Evolutionary conservation across 495 filamentous ascomycete genomes (phyloP), one percentile per base, ranked within the genome.

Genomic region (Penicillium crystallinum): DNA sequence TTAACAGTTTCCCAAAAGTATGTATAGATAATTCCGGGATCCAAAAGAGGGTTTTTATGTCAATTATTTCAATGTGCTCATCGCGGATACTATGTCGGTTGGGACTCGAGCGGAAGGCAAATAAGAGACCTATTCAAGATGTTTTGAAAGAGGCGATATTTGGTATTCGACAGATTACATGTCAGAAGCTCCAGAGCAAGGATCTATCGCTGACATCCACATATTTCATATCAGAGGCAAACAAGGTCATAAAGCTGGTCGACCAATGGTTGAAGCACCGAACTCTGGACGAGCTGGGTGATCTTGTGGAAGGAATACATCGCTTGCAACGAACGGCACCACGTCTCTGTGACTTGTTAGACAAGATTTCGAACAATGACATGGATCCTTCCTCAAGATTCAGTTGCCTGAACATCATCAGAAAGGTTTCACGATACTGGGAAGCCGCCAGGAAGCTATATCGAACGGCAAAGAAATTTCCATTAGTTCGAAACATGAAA

Each of bases 351-450:
- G 8, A 48, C 2, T 23, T 59, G 11, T 17, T 59, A 11, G 2
- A 55, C 0, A 19, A 52, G 18, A 54, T 58, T 23, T 36, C 51
- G 6, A 44, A 46, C 2, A 22, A 40, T 7, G 37, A 46, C 41
- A 51, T 41, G 46, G 34, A 59, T 15, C 17, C 56, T 18, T 6
- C 21, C 8, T 53, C 42, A 2, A 27, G 15, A 44, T 22, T 15
- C 38, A 33, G 21, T 37, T 33, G 55, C 1, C 9, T 52, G 6
- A 55, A 59, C 44, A 55, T 55, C 17, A 59, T 59, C 23, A 1
- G 43, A 37, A 59, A 59, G 34, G 52, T 59, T 0, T 55, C 56
- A 5, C 55, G 56, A 50, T 59, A 59, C 27, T 7, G 25, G 15
- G 52, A 53, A 40, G 37, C 48, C 9, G 52, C 56, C 33, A 4